Base-by-base conservation (phyloP, 164 flowering plant genomes). In the Pachysandra terminalis region DNA sequence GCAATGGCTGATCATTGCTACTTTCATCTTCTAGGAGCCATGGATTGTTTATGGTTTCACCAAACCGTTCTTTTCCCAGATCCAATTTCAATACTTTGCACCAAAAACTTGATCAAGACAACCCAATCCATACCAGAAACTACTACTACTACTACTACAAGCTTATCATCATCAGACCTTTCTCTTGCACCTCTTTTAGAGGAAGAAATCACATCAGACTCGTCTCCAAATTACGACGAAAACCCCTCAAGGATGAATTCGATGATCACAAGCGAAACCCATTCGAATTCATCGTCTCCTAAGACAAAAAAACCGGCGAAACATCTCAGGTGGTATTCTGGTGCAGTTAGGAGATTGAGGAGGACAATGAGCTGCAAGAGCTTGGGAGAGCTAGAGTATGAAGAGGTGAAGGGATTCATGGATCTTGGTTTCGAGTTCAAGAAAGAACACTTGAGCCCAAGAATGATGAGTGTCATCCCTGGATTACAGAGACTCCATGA, bases 321-420 rank as follows among this genome's bases (percentile, higher is more conserved):
- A n/a, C 74, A 37, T 23, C 13, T 12, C 37, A 35, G 69, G 51
- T n/a, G n/a, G n/a, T 17, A 41, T 60, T 24, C 71, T 9, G 32
- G 22, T 12, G 60, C 74, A 52, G 41, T 27, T 23, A 75, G 58
- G n/a, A 70, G 32, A 49, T 59, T 83, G 28, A 64, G 64, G 19
- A 81, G 74, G 67, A 75, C 73, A 21, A 71, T 61, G 74, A 86
- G 86, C 67, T 71, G 79, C 77, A 85, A 75, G 75, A 85, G 77
- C 79, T 68, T 75, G 32, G 53, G 63, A 26, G 92, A 89, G 67
- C 81, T 89, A 13, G 96, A 89, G 45, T 74, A 73, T 23, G 88
- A 87, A 75, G 95, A 89, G 74, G 75, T 87, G 19, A 82, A 83
- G 72, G 92, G 96, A 72, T 87, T 87, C 68, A 83, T 81, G 82